phyloP scores from a whole-genome alignment of 1,284 basidiomycete genomes.

The Trichosporon coremiiforme region DNA sequence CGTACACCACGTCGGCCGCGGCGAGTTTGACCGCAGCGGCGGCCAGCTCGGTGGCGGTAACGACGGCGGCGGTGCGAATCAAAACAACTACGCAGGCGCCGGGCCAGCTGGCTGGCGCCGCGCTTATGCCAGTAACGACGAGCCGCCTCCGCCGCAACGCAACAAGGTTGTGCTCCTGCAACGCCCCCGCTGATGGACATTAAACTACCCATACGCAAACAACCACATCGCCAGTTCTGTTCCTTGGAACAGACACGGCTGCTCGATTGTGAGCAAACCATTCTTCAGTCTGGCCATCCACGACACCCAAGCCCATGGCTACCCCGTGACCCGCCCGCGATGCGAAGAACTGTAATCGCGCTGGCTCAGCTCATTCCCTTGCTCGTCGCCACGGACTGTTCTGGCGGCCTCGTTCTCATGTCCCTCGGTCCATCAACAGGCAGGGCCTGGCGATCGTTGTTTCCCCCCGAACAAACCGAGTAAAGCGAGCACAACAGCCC shows the following conservation, averaged over 20 bases:
- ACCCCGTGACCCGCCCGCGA: background rate
- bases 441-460: no score
- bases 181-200: constrained; percentile 12
- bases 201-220: no score
- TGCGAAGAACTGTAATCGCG: background rate
- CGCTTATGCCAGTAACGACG: constrained; percentile 30
- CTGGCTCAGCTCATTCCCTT: background rate
- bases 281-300: background rate
- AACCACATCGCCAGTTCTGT: background rate
- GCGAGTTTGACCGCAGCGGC: constrained; percentile 3
- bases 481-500: background rate
- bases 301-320: no score
- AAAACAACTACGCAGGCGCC: background rate
- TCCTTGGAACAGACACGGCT: background rate
- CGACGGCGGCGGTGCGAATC: background rate
- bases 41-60: background rate
- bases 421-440: no score
- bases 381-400: background rate
- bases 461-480: no score
- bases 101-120: constrained; percentile 23
- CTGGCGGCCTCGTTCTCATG: no score
- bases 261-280: background rate
- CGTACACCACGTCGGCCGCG: constrained; percentile 32
- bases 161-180: constrained; percentile 21
- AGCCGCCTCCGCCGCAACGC: constrained; percentile 19